Evolutionary conservation across 2,329 filamentous ascomycete genomes (phyloP).

Genomic region (Elsinoe ampelina): DNA sequence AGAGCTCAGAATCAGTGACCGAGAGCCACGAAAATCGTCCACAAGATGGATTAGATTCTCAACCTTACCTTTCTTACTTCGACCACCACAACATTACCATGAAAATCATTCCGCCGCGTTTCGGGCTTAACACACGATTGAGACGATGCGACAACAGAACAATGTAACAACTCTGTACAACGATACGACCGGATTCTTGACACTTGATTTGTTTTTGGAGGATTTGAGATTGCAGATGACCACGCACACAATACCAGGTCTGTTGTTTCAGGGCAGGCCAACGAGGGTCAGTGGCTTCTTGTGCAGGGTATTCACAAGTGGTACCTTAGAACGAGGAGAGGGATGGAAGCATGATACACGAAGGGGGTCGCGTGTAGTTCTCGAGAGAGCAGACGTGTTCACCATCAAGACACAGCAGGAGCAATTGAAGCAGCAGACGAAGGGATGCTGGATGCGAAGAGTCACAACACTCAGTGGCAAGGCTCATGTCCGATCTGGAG

Average conservation of each 20-base stretch:
- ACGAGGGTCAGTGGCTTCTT: neutral
- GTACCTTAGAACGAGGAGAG: neutral
- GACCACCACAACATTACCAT: neutral
- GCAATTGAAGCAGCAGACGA: no score
- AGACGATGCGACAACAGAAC: neutral
- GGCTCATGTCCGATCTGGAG: no score
- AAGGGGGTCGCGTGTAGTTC: no score
- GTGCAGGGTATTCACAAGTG: no score
- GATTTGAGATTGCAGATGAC: neutral
- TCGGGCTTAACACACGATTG: neutral
- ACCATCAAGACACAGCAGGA: no score
- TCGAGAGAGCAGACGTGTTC: no score
- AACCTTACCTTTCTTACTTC: neutral
- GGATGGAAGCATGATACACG: no score
- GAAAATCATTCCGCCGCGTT: slow-evolving; percentile 8
- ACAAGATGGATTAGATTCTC: neutral
- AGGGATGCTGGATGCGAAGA: no score
- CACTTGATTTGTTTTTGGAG: neutral
- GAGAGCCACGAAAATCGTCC: neutral
- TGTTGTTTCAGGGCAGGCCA: neutral
- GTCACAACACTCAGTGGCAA: no score
- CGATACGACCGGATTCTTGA: neutral
- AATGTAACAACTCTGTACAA: neutral
- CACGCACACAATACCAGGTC: neutral
- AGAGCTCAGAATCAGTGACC: neutral